Percentiles rank a stretch among this genome's conserved stretches.
phyloP scores from a whole-genome alignment of 352 stramenopile species.

The Phytophthora sp. region DNA sequence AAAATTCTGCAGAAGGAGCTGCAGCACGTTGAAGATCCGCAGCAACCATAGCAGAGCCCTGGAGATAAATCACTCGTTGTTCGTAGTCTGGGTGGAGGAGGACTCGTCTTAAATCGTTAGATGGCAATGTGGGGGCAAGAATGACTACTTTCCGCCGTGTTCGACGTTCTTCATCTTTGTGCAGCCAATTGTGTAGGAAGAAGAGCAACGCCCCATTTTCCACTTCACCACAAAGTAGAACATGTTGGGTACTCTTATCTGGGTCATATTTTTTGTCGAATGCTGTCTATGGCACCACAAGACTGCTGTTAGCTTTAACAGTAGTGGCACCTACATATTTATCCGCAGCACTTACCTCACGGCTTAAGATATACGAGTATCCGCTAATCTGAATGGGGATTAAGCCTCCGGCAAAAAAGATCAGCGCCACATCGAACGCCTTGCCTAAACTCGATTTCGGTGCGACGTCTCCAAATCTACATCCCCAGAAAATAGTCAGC shows the following conservation, averaged over 20 bases:
- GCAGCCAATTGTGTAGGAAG: constrained; percentile 83
- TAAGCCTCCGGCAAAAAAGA: constrained; percentile 71
- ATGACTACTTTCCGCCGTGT: constrained; percentile 75
- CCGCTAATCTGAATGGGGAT: constrained; percentile 75
- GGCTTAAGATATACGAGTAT: constrained; percentile 74
- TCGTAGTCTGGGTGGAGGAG: constrained; percentile 79
- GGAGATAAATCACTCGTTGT: constrained; percentile 75
- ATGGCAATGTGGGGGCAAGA: constrained; percentile 61
- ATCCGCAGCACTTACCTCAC: constrained; percentile 46
- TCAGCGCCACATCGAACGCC: constrained; percentile 69
- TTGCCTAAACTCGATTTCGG: constrained; percentile 70
- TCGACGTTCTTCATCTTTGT: constrained; percentile 64
- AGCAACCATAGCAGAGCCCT: constrained; percentile 78
- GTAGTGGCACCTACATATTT: neutral
- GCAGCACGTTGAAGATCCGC: constrained; percentile 69
- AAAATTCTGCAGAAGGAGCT: constrained; percentile 55
- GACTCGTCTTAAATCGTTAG: constrained; percentile 60
- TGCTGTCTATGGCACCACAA: constrained; percentile 47
- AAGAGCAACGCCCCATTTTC: constrained; percentile 71
- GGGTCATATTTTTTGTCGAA: constrained; percentile 82
- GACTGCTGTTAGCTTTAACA: constrained; percentile 1
- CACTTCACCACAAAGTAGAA: constrained; percentile 82
- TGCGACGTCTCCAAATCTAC: constrained; percentile 75
- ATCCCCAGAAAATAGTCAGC: neutral
- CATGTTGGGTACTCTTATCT: constrained; percentile 69